Conservation (phyloP, 345 rosid species). For the Rhodamnia rubescens region DNA sequence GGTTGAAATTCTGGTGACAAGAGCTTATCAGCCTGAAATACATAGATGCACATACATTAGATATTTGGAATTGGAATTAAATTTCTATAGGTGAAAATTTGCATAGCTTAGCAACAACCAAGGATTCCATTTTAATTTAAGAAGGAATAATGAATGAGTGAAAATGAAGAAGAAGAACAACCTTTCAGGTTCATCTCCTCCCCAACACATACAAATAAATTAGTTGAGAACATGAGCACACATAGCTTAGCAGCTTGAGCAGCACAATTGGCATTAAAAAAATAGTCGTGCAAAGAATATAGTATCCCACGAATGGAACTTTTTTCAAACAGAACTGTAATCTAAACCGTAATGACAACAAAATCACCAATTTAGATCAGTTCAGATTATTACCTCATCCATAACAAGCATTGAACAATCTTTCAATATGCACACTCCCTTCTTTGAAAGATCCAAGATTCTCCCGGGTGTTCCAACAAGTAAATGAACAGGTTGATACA, state of each 20-base stretch:
- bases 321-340: not conserved
- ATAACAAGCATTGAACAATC: conserved; percentile 93
- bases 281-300: not conserved
- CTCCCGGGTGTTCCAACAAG: conserved; percentile 99
- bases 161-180: not conserved
- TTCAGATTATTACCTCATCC: conserved; percentile 67
- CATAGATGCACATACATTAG: conserved; percentile 21
- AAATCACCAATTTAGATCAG: not conserved
- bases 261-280: not conserved
- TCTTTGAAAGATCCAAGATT: conserved; percentile 87
- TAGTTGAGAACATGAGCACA: not conserved
- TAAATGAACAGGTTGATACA: conserved; percentile 95
- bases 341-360: not conserved
- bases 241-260: not conserved
- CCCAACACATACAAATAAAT: not conserved
- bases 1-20: conserved; percentile 98
- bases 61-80: conserved; percentile 1
- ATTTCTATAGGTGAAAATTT: not conserved
- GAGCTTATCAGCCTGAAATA: conserved; percentile 91
- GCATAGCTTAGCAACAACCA: not conserved
- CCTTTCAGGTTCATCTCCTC: not conserved
- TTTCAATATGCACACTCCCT: conserved; percentile 92
- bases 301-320: not conserved
- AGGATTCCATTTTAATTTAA: not conserved
- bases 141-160: not conserved